phyloP scores from a whole-genome alignment of 2,329 filamentous ascomycete species.

The Aspergillus candidus region DNA sequence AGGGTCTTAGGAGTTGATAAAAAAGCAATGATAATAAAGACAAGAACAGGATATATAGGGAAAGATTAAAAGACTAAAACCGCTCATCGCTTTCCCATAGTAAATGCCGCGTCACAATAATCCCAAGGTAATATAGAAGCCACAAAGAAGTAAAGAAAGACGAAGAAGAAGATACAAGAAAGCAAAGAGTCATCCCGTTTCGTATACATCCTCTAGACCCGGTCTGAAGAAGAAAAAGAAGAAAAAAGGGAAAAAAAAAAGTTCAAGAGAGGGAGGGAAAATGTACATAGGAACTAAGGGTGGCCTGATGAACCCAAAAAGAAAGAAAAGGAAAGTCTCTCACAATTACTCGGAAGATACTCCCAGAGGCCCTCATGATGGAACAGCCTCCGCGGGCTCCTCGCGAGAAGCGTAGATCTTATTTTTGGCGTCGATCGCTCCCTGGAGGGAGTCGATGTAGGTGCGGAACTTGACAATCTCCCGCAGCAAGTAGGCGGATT shows the following conservation, averaged over 20 bases:
- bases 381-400: conserved; percentile 1
- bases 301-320: too few relatives aligned
- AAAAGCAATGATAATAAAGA: too few relatives aligned
- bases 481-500: conserved; percentile 80
- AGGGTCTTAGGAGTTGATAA: too few relatives aligned
- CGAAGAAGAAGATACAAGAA: not conserved
- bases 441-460: conserved; percentile 78
- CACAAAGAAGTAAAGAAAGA: too few relatives aligned
- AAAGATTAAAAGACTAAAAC: too few relatives aligned
- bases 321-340: too few relatives aligned
- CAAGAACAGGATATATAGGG: too few relatives aligned
- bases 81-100: too few relatives aligned
- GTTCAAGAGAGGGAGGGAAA: conserved; percentile 1
- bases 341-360: too few relatives aligned
- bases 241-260: conserved; percentile 1
- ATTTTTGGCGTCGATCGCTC: conserved; percentile 62
- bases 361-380: too few relatives aligned
- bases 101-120: too few relatives aligned
- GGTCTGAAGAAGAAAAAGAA: not conserved
- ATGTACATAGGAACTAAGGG: not conserved
- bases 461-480: conserved; percentile 97
- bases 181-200: not conserved
- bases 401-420: conserved; percentile 54
- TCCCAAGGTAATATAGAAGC: too few relatives aligned
- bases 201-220: not conserved